Evolutionary conservation across 805 yeast species (phyloP).

Genomic region (Candida cerambycidarum): DNA sequence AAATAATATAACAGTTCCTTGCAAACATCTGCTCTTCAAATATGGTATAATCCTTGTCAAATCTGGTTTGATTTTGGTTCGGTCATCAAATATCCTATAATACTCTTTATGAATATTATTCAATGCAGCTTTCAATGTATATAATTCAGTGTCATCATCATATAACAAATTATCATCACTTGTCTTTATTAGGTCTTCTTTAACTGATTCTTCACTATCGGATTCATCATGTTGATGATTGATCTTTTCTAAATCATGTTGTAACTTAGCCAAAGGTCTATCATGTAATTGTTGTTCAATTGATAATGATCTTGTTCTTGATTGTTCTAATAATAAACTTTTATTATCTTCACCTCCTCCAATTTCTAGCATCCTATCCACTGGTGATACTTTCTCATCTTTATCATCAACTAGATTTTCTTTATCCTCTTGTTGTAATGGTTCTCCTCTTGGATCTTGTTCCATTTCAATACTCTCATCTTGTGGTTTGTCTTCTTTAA

Average conservation of each 20-base stretch:
- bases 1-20: conserved; percentile 69
- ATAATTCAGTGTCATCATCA: conserved; percentile 82
- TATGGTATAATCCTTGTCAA: conserved; percentile 68
- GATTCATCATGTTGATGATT: conserved; percentile 26
- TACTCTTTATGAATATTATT: conserved; percentile 64
- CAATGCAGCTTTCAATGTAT: conserved; percentile 60
- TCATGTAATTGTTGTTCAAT: conserved; percentile 79
- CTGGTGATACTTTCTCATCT: conserved; percentile 33
- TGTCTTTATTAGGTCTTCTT: conserved; percentile 11
- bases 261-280: conserved; percentile 81
- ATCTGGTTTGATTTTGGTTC: conserved; percentile 47
- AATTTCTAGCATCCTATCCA: conserved; percentile 47
- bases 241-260: conserved; percentile 64
- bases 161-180: conserved; percentile 52
- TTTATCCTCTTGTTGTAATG: conserved; percentile 9
- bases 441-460: too few relatives aligned
- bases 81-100: conserved; percentile 51
- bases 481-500: conserved; percentile 22
- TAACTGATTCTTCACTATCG: conserved; percentile 19
- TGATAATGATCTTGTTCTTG: conserved; percentile 63
- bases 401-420: conserved; percentile 10
- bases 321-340: conserved; percentile 52
- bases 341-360: conserved; percentile 53
- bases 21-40: conserved; percentile 69
- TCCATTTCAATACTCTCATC: conserved; percentile 4